Evolutionary conservation across 805 yeast genomes (phyloP), one percentile per base, ranked within the genome.

Genomic region (Saccharomycopsis lassenensis): DNA sequence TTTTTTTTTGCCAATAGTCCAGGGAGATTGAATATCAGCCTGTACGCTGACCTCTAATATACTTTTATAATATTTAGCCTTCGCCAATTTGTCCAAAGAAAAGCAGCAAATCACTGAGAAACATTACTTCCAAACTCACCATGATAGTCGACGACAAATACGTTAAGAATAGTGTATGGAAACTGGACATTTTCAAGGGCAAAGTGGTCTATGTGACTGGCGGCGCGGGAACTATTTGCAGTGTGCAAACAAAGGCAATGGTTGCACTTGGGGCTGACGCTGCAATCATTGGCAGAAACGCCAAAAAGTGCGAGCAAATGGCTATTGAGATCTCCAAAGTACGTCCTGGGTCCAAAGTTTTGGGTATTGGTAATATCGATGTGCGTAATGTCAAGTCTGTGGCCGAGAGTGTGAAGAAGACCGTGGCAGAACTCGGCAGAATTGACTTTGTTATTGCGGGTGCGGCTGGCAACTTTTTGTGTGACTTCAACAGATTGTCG

Each of bases 221-320:
- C 4, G 96, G 96, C 10, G 91, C 96, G 2, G 96, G 96, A 8
- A 75, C 94, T n/a, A 87, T 89, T 37, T 87, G 96, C 56, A 64
- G 91, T 32, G 89, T 81, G 4, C 96, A 87, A 56, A 72, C 81
- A 0, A 94, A 83, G 54, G 94, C 94, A 0, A 46, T 89, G 58
- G 79, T 85, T 2, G 58, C 72, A 12, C 61, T 89, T 7, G 97
- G 97, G 4, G 91, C 95, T 36, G 65, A 83, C 50, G 94, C 93
- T 11, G 82, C 82, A 4, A 79, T 89, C 29, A 56, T 89, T 20
- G 95, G 97, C 2, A 70, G 96, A 52, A 77, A 78, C 49, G 60
- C 52, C 21, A 71, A 63, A 29, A 80, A 77, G 47, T 82, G 95
- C 0, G 67, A 62, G 37, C 48, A 56, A 26, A 86, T 80, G 0